Base-by-base conservation (phyloP, 2,329 filamentous ascomycete species). In the Epicoccum nigrum region DNA sequence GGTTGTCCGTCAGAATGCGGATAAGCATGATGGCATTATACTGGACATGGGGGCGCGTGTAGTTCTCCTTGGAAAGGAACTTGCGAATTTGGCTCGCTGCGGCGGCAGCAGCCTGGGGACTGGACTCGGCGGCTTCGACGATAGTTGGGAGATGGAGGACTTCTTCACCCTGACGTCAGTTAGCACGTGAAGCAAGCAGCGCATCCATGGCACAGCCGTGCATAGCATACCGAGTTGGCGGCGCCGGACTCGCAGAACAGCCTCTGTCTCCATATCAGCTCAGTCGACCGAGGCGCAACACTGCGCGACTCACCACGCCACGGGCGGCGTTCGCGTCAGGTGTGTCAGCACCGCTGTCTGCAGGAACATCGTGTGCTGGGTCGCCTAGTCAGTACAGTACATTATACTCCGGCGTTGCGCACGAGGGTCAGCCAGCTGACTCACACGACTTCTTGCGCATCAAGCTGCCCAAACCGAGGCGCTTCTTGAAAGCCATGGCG, bases 1-100 rank as follows among this genome's bases (percentile, higher is more conserved):
- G 94, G 71, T 99, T 97, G 73, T 97, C 92, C 62, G 86, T 82
- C 59, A 99, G 79, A 67, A 99, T 99, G 55, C 93, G 88, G 62
- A 95, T 81, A 48, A 99, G 83, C 94, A 97, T 97, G 67, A 97
- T 86, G 57, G 91, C 88, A 76, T 97, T 97, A 81, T 97, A 97
- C 74, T 97, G 93, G 62, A 87, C 86, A 64, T 89, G 86, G 8
- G 90, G 85, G 35, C 79, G 75, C 27, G 70, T 70, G 59, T 75
- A 80, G 74, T 90, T 86, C 37, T 92, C 88, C 60, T 86, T 87
- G 63, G 85, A 82, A 53, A 99, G 79, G 71, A 87, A 93, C 72
- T 90, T 92, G 70, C 90, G 88, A 68, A 97, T 90, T 59, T 88
- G 80, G 59, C 84, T 79, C 41, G 92, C 91, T 63, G 90, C 90